These are phyloP conservation scores for Termitomyces sp. DNA, from an alignment of 768 basidiomycete genomes.

Conservation along the genomic window DNA sequence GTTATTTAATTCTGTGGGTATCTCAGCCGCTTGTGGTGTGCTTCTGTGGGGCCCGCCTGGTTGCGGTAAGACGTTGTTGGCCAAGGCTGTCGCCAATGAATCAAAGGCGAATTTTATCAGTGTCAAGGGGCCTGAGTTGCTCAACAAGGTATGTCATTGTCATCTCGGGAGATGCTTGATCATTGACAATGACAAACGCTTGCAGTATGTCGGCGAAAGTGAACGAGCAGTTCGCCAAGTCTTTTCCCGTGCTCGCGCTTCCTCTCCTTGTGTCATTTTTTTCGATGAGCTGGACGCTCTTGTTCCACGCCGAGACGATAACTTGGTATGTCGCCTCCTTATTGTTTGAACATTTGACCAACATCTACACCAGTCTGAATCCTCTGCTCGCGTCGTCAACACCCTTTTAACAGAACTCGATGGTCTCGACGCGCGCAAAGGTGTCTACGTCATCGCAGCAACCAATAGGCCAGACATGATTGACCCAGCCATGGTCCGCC, in stretches of 20 bases:
- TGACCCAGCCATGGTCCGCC: slow-evolving; percentile 97
- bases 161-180: neutral
- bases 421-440: slow-evolving; percentile 80
- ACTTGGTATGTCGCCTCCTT: slow-evolving; percentile 48
- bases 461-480: slow-evolving; percentile 97
- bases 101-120: slow-evolving; percentile 95
- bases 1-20: slow-evolving; percentile 83
- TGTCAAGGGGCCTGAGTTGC: slow-evolving; percentile 92
- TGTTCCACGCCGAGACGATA: slow-evolving; percentile 87
- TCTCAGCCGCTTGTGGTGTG: slow-evolving; percentile 89
- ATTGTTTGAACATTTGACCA: neutral
- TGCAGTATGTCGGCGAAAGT: slow-evolving; percentile 94
- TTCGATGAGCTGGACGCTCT: slow-evolving; percentile 94
- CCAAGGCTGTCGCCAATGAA: slow-evolving; percentile 97
- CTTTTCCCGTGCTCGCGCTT: slow-evolving; percentile 89
- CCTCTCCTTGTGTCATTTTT: slow-evolving; percentile 91
- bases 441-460: slow-evolving; percentile 90
- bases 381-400: slow-evolving; percentile 89
- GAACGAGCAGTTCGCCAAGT: slow-evolving; percentile 93
- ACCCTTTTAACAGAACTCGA: slow-evolving; percentile 93
- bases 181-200: neutral
- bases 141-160: slow-evolving; percentile 75
- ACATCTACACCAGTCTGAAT: slow-evolving; percentile 62
- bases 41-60: slow-evolving; percentile 99
- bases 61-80: slow-evolving; percentile 96